phyloP scores from a whole-genome alignment of 2,329 filamentous ascomycete genomes.

The Albophoma yamanashiensis region DNA sequence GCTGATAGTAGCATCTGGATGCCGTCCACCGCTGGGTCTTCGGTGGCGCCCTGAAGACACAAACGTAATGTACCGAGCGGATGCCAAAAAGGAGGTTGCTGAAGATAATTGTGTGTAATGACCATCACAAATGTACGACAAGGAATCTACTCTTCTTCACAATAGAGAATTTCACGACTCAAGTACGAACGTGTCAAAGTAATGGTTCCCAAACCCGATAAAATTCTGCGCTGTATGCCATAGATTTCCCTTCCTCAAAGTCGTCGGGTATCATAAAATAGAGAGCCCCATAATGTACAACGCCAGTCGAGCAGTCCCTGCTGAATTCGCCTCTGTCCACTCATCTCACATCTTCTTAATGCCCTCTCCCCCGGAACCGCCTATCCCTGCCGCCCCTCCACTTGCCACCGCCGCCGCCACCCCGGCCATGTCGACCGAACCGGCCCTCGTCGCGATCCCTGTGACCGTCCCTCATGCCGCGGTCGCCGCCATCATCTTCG shows the following conservation, averaged over 20 bases:
- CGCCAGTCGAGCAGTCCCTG: not conserved
- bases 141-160: not conserved
- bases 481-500: slow-evolving; percentile 25
- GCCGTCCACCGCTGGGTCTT: slow-evolving; percentile 13
- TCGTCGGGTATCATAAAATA: not conserved
- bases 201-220: not conserved
- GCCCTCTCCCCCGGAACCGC: slow-evolving; percentile 24
- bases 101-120: not conserved
- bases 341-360: slow-evolving; percentile 14
- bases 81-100: not conserved
- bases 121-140: not conserved
- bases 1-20: slow-evolving; percentile 35
- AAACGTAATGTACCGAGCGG: not conserved
- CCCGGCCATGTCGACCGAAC: slow-evolving; percentile 16
- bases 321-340: not conserved
- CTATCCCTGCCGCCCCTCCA: slow-evolving; percentile 24
- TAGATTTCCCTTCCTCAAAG: not conserved
- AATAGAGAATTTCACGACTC: not conserved
- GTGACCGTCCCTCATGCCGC: slow-evolving; percentile 19
- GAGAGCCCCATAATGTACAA: not conserved
- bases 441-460: slow-evolving; percentile 22
- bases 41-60: not conserved
- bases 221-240: not conserved
- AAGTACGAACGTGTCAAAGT: not conserved
- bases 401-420: slow-evolving; percentile 25